Conservation (phyloP, 2,329 filamentous ascomycete species). For the Ceratocystis variospora region DNA sequence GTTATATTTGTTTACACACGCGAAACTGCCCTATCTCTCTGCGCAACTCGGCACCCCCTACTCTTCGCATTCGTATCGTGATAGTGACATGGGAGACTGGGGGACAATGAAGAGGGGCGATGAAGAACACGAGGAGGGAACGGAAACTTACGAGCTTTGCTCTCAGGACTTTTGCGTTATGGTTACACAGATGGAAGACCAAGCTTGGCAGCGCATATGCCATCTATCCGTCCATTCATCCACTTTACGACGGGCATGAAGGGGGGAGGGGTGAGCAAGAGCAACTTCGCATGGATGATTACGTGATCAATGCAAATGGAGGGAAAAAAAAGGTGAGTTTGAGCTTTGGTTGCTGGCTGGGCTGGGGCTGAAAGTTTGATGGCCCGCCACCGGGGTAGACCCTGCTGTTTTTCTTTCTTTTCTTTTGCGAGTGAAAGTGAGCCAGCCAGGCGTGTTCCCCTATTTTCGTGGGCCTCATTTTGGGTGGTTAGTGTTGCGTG, state of each 20-base stretch:
- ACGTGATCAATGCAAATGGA: conserved; percentile 4
- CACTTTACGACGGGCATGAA: not conserved
- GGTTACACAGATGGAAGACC: not conserved
- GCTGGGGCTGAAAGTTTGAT: conserved; percentile 8
- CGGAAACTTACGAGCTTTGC: not conserved
- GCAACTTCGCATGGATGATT: conserved; percentile 3
- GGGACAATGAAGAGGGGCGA: too few species aligned
- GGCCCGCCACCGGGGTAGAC: not conserved
- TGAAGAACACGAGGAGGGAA: not conserved
- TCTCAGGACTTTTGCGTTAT: not conserved
- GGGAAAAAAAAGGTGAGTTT: not conserved
- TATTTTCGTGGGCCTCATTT: conserved; percentile 8
- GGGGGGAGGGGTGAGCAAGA: not conserved
- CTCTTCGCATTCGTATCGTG: too few species aligned
- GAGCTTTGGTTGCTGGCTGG: not conserved
- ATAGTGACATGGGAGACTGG: too few species aligned
- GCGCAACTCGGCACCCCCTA: too few species aligned
- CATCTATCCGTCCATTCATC: not conserved
- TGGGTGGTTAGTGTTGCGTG: not conserved
- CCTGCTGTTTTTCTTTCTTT: not conserved
- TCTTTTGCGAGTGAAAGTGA: too few species aligned
- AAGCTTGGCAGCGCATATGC: not conserved
- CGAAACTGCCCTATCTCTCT: too few species aligned
- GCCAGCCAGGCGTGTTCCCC: not conserved
- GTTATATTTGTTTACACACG: not conserved